A percentile compares a stretch with the other conserved stretches of the same genome.
These are phyloP conservation scores for Colletotrichum sp. DNA, from an alignment of 2,329 filamentous ascomycete genomes.

Conservation along the genomic window DNA sequence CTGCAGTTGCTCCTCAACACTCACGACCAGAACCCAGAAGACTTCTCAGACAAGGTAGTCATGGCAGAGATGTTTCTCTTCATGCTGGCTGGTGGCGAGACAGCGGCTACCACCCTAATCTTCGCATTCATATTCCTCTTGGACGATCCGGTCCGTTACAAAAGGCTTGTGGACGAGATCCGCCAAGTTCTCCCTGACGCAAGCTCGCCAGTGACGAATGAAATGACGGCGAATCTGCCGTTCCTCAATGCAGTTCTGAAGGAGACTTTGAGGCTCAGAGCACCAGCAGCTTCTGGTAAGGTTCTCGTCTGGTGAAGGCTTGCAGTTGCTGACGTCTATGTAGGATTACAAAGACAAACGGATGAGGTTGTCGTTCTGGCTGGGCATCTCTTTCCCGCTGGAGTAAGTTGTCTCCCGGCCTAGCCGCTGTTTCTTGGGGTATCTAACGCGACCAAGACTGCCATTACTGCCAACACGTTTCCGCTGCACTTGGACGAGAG, in stretches of 20 bases:
- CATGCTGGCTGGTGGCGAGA: not conserved
- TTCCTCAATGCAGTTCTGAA: constrained; percentile 50
- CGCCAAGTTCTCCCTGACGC: not conserved
- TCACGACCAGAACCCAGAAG: not conserved
- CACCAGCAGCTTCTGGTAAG: constrained; percentile 31
- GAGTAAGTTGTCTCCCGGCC: not conserved
- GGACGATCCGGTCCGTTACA: not conserved
- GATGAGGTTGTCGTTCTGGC: not conserved
- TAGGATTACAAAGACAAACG: not conserved
- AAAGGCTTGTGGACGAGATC: not conserved
- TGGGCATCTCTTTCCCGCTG: not conserved
- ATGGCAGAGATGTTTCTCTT: constrained; percentile 3
- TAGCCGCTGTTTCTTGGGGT: not conserved
- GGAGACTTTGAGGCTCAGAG: constrained; percentile 37
- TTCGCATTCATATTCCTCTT: not conserved
- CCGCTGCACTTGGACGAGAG: not conserved
- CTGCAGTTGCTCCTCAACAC: not conserved
- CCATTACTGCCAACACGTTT: not conserved
- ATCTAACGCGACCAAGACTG: not conserved
- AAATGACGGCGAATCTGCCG: constrained; percentile 36
- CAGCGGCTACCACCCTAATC: not conserved
- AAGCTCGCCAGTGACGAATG: not conserved
- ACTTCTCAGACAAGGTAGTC: not conserved
- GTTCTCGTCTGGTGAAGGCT: constrained; percentile 8
- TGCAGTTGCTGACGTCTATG: not conserved